Evolutionary conservation across 2,329 filamentous ascomycete species (phyloP).

Genomic region (Phialophora macrospora): DNA sequence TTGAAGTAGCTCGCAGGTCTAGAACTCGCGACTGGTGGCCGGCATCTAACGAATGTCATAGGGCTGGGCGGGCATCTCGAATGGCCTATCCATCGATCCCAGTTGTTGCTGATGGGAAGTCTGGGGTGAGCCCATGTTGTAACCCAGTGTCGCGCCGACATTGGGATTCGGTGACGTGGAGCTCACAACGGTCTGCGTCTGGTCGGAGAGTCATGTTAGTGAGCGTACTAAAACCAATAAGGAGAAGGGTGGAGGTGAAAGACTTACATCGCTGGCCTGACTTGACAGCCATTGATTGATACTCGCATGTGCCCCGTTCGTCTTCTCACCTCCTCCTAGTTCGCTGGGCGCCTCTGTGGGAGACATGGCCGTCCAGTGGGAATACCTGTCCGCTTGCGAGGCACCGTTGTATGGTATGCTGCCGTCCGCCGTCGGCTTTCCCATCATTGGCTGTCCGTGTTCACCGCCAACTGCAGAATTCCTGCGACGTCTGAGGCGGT

Average conservation of each 20-base stretch:
- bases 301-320: slow-evolving; percentile 21
- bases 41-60: slow-evolving; percentile 25
- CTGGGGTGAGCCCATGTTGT: slow-evolving; percentile 23
- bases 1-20: background rate
- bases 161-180: slow-evolving; percentile 21
- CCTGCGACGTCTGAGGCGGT: slow-evolving; percentile 25
- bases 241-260: background rate
- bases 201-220: slow-evolving; percentile 10
- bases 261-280: slow-evolving; percentile 33
- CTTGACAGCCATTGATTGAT: slow-evolving; percentile 36
- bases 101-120: slow-evolving; percentile 3
- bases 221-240: background rate
- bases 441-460: slow-evolving; percentile 16
- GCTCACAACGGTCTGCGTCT: slow-evolving; percentile 25
- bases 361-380: slow-evolving; percentile 34
- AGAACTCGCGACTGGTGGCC: background rate
- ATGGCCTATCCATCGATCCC: slow-evolving; percentile 28
- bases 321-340: slow-evolving; percentile 21
- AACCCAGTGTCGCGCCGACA: slow-evolving; percentile 15
- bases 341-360: slow-evolving; percentile 29
- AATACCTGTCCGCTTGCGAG: slow-evolving; percentile 22
- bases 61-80: slow-evolving; percentile 33
- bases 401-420: slow-evolving; percentile 11
- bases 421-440: slow-evolving; percentile 11
- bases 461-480: slow-evolving; percentile 7